Evolutionary conservation across 2,329 filamentous ascomycete genomes (phyloP), one percentile per base, ranked within the genome.

Genomic region (Tolypocladium nubicola): DNA sequence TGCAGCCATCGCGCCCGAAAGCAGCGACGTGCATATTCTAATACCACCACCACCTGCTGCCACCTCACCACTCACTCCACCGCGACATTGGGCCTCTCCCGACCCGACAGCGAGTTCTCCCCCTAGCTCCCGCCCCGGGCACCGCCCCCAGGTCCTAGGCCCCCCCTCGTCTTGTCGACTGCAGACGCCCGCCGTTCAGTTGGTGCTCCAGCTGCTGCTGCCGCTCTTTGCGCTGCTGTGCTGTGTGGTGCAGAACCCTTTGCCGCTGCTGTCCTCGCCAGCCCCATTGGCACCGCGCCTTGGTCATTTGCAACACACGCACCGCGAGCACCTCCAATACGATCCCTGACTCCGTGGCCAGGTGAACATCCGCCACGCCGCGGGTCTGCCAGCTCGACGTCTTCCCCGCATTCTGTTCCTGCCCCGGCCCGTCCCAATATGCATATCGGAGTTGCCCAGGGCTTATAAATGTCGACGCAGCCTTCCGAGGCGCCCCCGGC

Each of bases 401-500:
- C 54, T 58, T 58, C 56, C 57, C 59, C 60, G 54, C 60, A 58
- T 57, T 57, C 58, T 52, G 53, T 56, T 55, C 33, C 58, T 67
- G 59, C 63, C 61, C 62, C 65, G 64, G 62, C 60, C 65, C 63
- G 60, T 66, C 62, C 62, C 67, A 69, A 66, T 61, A 72, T 72
- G 70, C 68, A 69, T 70, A 63, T 62, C 63, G 64, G 64, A 64
- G 62, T 62, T 62, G 64, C 61, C 63, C 66, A 63, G 65, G 53
- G 65, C 63, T 69, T 69, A 72, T 73, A 73, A 71, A 71, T 66
- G 68, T 70, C 68, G 63, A 70, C 64, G 60, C 68, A 64, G 68
- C 69, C 68, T 67, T 64, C 62, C 58, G 58, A 61, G 63, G 63
- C 56, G 50, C 37, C 61, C 60, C 59, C 61, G 59, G 59, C 61